phyloP scores from a whole-genome alignment of 176 grass and related monocot species.

The Alopecurus myosuroides region DNA sequence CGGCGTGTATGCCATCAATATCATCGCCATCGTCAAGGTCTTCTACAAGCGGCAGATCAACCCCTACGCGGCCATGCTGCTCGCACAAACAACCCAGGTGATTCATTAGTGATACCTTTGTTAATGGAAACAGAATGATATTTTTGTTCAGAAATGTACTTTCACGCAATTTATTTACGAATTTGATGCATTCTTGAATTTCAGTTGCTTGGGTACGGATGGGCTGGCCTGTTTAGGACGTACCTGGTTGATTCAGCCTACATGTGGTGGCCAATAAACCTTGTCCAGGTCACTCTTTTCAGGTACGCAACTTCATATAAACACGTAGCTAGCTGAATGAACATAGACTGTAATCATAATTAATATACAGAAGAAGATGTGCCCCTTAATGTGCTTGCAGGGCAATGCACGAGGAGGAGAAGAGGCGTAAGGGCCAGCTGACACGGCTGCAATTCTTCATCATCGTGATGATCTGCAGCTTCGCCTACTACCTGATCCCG shows the following conservation, averaged over 20 bases:
- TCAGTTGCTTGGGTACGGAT: slow-evolving; percentile 74
- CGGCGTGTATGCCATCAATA: slow-evolving; percentile 65
- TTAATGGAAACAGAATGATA: not conserved
- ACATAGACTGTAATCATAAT: too few relatives aligned
- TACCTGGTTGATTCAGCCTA: slow-evolving; percentile 88
- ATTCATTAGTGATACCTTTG: not conserved
- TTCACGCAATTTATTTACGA: not conserved
- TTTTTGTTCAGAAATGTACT: not conserved
- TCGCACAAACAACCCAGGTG: slow-evolving; percentile 81
- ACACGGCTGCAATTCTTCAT: slow-evolving; percentile 89
- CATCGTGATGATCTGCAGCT: slow-evolving; percentile 68
- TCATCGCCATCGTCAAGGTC: slow-evolving; percentile 75
- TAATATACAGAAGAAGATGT: not conserved
- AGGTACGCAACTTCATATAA: slow-evolving; percentile 36
- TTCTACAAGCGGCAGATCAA: slow-evolving; percentile 65
- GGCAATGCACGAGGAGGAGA: slow-evolving; percentile 81
- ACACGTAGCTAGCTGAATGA: too few relatives aligned
- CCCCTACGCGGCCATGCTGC: slow-evolving; percentile 56
- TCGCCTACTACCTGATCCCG: slow-evolving; percentile 79
- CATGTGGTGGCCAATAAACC: slow-evolving; percentile 97
- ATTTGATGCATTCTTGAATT: not conserved
- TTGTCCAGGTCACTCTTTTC: slow-evolving; percentile 95
- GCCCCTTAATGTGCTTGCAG: not conserved
- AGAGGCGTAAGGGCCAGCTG: slow-evolving; percentile 45
- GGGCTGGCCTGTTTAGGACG: slow-evolving; percentile 93